Evolutionary conservation across 352 stramenopile genomes (phyloP), one percentile per base, ranked within the genome.

Genomic region (Globisporangium recalcitrans): DNA sequence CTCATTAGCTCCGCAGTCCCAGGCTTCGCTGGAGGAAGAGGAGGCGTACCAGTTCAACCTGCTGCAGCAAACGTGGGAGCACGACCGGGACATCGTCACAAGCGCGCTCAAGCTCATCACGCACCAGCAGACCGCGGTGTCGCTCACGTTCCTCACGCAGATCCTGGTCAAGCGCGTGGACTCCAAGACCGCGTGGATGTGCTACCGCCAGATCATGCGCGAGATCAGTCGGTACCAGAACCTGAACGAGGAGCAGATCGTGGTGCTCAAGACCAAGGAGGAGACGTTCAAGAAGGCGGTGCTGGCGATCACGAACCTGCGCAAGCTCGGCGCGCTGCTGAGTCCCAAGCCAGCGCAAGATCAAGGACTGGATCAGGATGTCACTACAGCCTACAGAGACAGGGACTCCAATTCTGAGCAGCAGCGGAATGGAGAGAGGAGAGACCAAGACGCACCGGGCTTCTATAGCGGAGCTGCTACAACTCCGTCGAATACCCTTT

Each of bases 131-230:
- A 90, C 80, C 0, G 79, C 70, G 0, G 73, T 80, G 38, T 78
- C 77, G 24, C 63, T 92, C n/a, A 70, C 68, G 26, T 87, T 92
- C 60, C 70, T 92, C 48, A 75, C 76, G 22, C 80, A 91, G 53
- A 71, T 92, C 42, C 64, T 90, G 8, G 61, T 60, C 32, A 81
- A 83, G 16, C 74, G 78, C 27, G 81, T 90, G 22, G 83, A 92
- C 62, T 72, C 81, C 11, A 89, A 90, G 71, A 92, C 81, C 2
- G 83, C 83, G 60, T 92, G 83, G 83, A 71, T 90, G 53, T 89
- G 81, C 58, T 79, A 91, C 69, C 77, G 74, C 0, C 81, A 89
- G 72, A 90, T 90, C 66, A 84, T 90, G 75, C 81, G 81, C 47
- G 81, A 91, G 38, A 83, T 90, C 49, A 73, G 76, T n/a, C 70